Base-by-base conservation (phyloP, 192 early-diverging fungal genomes). In the Lobosporangium transversale region DNA sequence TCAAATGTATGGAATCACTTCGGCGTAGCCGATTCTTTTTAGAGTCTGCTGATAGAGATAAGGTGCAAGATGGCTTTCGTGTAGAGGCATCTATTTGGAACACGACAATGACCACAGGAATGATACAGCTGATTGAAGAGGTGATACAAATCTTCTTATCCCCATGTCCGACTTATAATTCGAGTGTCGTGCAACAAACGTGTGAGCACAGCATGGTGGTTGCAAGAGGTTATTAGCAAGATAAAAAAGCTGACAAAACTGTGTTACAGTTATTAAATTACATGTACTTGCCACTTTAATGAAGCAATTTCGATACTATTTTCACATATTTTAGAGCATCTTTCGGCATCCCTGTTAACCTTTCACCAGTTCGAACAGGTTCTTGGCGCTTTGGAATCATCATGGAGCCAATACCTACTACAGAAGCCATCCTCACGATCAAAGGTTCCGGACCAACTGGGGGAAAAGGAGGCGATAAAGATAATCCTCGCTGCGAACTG, bases 41-140 rank as follows among this genome's bases (percentile, higher is more conserved):
- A 31, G 53, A 54, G 32, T 33, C 30, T 54, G 29, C 53, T 33
- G 53, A 54, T n/a, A 31, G 17, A 18, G 53, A 12, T n/a, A 15
- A 11, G 30, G 10, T 54, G 29, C 53, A 35, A 10, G 29, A 54
- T 14, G 53, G 53, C 29, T 54, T 54, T 54, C 53, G 31, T 3
- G n/a, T 35, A 3, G 53, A 54, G 53, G 35, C 53, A 15, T 35
- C 53, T 6, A 35, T 54, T 9, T 54, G 53, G 53, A 54, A 54
- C n/a, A n/a, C 53, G 4, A 5, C 53, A 29, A 54, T 54, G 53
- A 35, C 31, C 4, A 30, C 8, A 30, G 35, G 53, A 10, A 54
- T 33, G 14, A 35, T 33, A 10, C 26, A 33, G 53, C 31, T 54
- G 5, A n/a, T 35, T 18, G 2, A 54, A 23, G 53, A 54, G 18